Evolutionary conservation across 2,329 filamentous ascomycete species (phyloP), one percentile per base, ranked within the genome.

Genomic region (Nemania sp.): DNA sequence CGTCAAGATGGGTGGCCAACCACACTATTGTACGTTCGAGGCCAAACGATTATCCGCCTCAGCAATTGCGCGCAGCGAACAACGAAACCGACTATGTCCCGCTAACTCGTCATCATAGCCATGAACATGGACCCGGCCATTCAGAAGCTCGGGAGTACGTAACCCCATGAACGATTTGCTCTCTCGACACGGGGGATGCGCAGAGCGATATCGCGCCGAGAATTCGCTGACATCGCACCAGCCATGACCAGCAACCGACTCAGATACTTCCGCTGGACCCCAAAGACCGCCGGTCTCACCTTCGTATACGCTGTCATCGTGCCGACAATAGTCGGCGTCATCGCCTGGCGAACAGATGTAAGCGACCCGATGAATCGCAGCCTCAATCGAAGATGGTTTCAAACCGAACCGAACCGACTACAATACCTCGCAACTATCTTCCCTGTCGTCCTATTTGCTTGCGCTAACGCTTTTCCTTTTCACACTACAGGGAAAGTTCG

Each of bases 211-310:
- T n/a, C n/a, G 37, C 30, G 14, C 24, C 36, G 26, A 54, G 36
- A 17, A 19, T 28, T 19, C 17, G 26, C 44, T 47, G 42, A 40
- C 40, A 23, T 2, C 28, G 14, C 12, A 28, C 65, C 67, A 96
- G 92, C 88, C 72, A 89, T 97, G 85, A 84, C 82, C 68, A 79
- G 82, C 68, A 91, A 90, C 78, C 88, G 94, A 63, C 88, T 92
- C 83, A 91, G 91, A 77, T 96, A 90, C 83, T 99, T 97, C 83
- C 84, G 91, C 73, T 97, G 91, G 90, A 97, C 89, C 30, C 82
- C 85, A 47, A 82, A 89, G 68, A 96, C 91, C 40, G 91, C 90
- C 24, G 85, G 83, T 76, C 74, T 97, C 67, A 86, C 87, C 4
- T 84, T 97, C 70, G 78, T 87, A 61, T 97, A 93, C 73, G 81